Evolutionary conservation across 202 grass and related monocot species (phyloP).

Genomic region (Schoenoplectus tabernaemontani): DNA sequence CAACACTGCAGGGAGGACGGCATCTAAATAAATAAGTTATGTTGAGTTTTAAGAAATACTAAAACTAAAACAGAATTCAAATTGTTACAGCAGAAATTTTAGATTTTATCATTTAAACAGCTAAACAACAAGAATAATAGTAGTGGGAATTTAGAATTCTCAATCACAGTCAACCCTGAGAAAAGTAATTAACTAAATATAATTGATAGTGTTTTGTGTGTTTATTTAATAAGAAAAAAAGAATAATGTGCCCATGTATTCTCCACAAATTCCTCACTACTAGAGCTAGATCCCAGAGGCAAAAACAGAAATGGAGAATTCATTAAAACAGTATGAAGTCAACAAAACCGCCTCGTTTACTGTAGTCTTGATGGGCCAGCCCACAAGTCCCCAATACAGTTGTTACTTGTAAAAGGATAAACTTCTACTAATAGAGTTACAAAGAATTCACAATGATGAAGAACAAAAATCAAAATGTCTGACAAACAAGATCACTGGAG

Average conservation of each 20-base stretch:
- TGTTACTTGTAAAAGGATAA: background rate
- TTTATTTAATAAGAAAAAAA: background rate
- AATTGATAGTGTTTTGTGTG: background rate
- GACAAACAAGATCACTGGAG: no score
- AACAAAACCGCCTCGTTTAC: background rate
- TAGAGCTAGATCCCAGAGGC: background rate
- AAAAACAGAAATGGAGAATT: background rate
- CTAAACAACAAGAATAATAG: background rate
- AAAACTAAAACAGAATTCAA: background rate
- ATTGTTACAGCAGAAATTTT: background rate
- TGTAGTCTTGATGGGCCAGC: background rate
- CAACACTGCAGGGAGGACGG: background rate
- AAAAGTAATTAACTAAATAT: background rate
- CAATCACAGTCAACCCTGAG: background rate
- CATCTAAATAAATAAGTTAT: background rate
- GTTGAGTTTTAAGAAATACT: background rate
- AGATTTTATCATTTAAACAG: background rate
- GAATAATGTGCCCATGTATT: background rate
- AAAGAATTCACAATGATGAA: background rate
- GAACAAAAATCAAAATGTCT: background rate
- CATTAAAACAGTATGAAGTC: background rate
- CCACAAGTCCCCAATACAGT: background rate
- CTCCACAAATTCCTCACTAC: background rate
- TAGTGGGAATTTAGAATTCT: background rate
- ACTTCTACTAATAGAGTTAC: background rate